A percentile compares a stretch with the other conserved stretches of the same genome.
phyloP scores from a whole-genome alignment of 768 basidiomycete species.

The Tricholoma sp. region DNA sequence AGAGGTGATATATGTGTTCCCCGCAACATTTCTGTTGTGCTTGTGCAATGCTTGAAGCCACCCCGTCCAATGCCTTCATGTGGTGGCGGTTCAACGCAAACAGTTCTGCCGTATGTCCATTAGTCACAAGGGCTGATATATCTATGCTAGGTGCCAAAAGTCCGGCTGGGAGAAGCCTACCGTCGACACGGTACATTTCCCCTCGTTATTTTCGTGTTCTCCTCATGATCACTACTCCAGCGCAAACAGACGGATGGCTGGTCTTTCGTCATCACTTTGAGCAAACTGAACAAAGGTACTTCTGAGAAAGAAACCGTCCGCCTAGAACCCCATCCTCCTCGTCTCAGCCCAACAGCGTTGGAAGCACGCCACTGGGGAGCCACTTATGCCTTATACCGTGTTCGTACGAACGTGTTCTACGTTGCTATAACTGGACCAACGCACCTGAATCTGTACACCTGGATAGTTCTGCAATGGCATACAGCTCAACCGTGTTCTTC shows the following conservation, averaged over 20 bases:
- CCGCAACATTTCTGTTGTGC: background rate
- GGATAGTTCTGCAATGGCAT: constrained; percentile 69
- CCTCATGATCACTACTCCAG: constrained; percentile 25
- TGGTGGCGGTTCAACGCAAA: background rate
- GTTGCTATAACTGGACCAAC: background rate
- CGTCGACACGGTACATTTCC: constrained; percentile 62
- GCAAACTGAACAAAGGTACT: constrained; percentile 62
- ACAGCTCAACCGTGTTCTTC: constrained; percentile 70
- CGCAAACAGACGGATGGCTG: constrained; percentile 44
- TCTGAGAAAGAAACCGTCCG: constrained; percentile 63
- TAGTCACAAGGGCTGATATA: background rate
- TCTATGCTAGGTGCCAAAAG: constrained; percentile 70
- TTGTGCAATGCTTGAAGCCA: background rate
- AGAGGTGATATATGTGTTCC: constrained; percentile 44
- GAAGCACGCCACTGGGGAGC: constrained; percentile 93
- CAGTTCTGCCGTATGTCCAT: background rate
- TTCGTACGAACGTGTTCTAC: constrained; percentile 37
- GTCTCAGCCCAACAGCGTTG: constrained; percentile 56
- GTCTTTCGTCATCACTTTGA: constrained; percentile 67
- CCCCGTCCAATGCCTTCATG: background rate
- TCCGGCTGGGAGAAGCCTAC: constrained; percentile 81
- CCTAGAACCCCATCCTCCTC: constrained; percentile 69
- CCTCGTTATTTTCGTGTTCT: constrained; percentile 4
- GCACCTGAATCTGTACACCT: constrained; percentile 23
- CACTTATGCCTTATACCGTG: constrained; percentile 81